Percentiles rank a stretch among this genome's conserved stretches.
Conservation (phyloP, 139 green algal species). For the Spirogloea muscicola region DNA sequence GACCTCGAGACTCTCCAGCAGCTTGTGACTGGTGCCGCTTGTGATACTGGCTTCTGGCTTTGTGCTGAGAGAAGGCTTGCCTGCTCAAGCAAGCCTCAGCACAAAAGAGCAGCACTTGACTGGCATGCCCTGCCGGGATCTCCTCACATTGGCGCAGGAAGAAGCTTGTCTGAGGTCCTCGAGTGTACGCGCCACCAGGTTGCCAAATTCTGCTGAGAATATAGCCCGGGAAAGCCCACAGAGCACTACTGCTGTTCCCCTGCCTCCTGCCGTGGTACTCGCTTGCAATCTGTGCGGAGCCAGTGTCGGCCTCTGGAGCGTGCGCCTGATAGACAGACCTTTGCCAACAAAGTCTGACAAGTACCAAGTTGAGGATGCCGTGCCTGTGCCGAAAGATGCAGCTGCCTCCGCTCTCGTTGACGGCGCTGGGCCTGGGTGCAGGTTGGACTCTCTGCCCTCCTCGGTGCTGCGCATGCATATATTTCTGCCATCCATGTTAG, state of each 20-base stretch:
- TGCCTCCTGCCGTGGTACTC: conserved; percentile 5
- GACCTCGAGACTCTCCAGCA: not conserved
- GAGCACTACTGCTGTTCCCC: not conserved
- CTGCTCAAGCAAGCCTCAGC: not conserved
- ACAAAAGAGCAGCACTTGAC: conserved; percentile 2
- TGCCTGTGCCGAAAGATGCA: too few relatives aligned
- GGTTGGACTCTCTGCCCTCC: too few relatives aligned
- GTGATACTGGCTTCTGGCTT: not conserved
- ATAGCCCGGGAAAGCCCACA: not conserved
- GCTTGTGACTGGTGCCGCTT: not conserved
- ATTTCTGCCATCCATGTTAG: too few relatives aligned
- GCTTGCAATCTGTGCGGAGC: conserved; percentile 30
- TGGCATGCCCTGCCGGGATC: not conserved
- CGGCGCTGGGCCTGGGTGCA: too few relatives aligned
- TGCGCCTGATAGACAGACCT: too few relatives aligned
- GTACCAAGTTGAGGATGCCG: too few relatives aligned
- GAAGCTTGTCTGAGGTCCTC: not conserved
- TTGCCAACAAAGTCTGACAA: too few relatives aligned
- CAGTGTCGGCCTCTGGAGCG: conserved; percentile 32
- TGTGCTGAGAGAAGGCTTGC: not conserved
- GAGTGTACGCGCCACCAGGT: conserved; percentile 9
- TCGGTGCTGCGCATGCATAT: too few relatives aligned
- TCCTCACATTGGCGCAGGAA: not conserved
- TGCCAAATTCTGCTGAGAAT: not conserved
- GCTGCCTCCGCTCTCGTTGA: too few relatives aligned